Percentiles rank a stretch among this genome's conserved stretches.
Evolutionary conservation across 139 green algal species (phyloP).

Genomic region (Pseudopediastrum boryanum): DNA sequence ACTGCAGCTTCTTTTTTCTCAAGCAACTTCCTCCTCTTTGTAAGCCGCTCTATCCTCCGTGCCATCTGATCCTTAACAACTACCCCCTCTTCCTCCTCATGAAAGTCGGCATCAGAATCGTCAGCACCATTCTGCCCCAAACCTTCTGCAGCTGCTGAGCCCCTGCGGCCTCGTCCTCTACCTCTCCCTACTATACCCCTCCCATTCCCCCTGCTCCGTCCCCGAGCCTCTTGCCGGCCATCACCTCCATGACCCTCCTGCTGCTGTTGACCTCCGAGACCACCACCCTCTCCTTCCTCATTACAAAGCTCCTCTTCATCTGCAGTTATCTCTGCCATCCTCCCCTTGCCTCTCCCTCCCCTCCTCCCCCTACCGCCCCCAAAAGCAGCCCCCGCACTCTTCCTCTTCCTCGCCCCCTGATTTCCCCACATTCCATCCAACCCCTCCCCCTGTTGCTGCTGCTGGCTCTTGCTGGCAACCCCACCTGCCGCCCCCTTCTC

Average conservation of each 20-base stretch:
- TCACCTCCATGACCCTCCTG: slow-evolving; percentile 11
- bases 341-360: no score
- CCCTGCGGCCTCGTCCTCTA: neutral
- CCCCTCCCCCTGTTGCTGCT: neutral
- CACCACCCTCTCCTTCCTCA: neutral
- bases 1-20: slow-evolving; percentile 12
- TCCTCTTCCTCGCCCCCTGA: neutral
- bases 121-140: neutral
- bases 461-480: neutral
- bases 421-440: neutral
- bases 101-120: neutral
- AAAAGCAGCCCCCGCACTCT: no score
- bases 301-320: neutral
- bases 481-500: neutral
- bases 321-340: no score
- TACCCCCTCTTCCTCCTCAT: neutral
- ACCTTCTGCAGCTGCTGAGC: neutral
- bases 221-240: neutral
- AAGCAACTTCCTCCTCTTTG: neutral
- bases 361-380: no score
- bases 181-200: neutral
- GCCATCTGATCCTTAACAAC: neutral
- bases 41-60: neutral
- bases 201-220: neutral
- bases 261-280: neutral